phyloP scores from a whole-genome alignment of 2,329 filamentous ascomycete species.

The Raffaelea albimanens region DNA sequence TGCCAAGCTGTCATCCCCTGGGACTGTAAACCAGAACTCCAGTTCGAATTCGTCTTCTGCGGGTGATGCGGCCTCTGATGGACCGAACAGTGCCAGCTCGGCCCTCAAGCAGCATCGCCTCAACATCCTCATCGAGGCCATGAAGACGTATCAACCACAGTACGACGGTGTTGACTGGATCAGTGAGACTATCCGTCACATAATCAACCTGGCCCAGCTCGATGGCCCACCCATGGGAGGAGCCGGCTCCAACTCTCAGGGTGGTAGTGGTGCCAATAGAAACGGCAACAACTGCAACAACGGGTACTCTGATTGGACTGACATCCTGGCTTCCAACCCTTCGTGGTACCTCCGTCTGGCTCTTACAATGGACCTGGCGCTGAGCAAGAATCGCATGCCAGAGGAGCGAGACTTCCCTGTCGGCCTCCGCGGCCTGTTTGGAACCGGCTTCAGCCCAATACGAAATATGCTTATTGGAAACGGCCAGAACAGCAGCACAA shows the following conservation, averaged over 20 bases:
- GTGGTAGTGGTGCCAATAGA: background rate
- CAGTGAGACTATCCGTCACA: slow-evolving; percentile 13
- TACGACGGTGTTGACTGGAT: slow-evolving; percentile 14
- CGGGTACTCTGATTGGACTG: slow-evolving; percentile 10
- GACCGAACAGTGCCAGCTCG: slow-evolving; percentile 15
- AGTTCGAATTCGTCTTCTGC: background rate
- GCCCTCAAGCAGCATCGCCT: slow-evolving; percentile 30
- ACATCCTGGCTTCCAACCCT: slow-evolving; percentile 11
- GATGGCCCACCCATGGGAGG: slow-evolving; percentile 4
- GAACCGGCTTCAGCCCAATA: background rate
- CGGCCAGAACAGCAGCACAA: background rate
- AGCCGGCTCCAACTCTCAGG: background rate
- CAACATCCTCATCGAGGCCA: slow-evolving; percentile 13
- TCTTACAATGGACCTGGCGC: slow-evolving; percentile 12
- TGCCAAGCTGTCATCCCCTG: slow-evolving; percentile 8
- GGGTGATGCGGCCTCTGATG: background rate
- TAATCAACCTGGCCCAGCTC: slow-evolving; percentile 12
- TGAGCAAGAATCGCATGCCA: slow-evolving; percentile 15
- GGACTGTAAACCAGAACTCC: background rate
- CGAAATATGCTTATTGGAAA: background rate
- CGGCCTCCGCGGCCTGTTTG: slow-evolving; percentile 10
- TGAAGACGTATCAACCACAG: slow-evolving; percentile 15
- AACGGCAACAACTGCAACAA: background rate
- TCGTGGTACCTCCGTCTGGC: slow-evolving; percentile 13
- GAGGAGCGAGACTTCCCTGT: slow-evolving; percentile 14